Conservation (phyloP, 768 basidiomycete genomes). For the Boletus sp. region DNA sequence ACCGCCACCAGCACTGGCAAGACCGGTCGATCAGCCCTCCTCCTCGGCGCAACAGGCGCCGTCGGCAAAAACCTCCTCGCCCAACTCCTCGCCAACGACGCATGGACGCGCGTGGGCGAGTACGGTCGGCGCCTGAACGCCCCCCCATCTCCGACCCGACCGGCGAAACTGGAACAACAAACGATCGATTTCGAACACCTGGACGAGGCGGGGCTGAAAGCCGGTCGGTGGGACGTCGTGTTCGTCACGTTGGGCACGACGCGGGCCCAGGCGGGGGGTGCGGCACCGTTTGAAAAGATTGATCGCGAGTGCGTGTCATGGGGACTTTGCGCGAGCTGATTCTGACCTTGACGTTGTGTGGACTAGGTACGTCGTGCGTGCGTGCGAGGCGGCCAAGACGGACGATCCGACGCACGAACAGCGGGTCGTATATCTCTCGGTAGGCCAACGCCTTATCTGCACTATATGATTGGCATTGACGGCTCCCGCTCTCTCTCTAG, state of each 20-base stretch:
- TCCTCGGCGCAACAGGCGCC: slow-evolving; percentile 75
- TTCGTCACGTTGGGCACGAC: slow-evolving; percentile 77
- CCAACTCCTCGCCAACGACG: slow-evolving; percentile 55
- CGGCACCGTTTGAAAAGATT: slow-evolving; percentile 69
- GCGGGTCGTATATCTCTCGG: slow-evolving; percentile 70
- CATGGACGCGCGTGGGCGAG: slow-evolving; percentile 62
- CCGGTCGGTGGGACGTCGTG: slow-evolving; percentile 70
- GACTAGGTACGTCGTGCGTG: slow-evolving; percentile 68
- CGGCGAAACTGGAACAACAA: slow-evolving; percentile 65
- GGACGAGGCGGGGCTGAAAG: slow-evolving; percentile 47
- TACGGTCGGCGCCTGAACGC: slow-evolving; percentile 65
- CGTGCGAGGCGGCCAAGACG: slow-evolving; percentile 62
- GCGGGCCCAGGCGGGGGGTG: slow-evolving; percentile 56
- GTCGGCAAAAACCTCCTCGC: slow-evolving; percentile 60
- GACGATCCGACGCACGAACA: slow-evolving; percentile 48
- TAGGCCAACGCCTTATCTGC: background rate
- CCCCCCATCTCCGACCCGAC: slow-evolving; percentile 33
- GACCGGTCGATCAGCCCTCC: slow-evolving; percentile 49
- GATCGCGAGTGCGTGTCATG: slow-evolving; percentile 59
- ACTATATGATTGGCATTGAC: too few relatives aligned
- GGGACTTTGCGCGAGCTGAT: background rate
- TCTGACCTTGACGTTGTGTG: background rate
- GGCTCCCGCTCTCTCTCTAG: slow-evolving; percentile 28
- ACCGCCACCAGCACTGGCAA: slow-evolving; percentile 2
- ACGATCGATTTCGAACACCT: slow-evolving; percentile 68